Evolutionary conservation across 768 basidiomycete genomes (phyloP), one percentile per base, ranked within the genome.

Genomic region (Mycena polygramma): DNA sequence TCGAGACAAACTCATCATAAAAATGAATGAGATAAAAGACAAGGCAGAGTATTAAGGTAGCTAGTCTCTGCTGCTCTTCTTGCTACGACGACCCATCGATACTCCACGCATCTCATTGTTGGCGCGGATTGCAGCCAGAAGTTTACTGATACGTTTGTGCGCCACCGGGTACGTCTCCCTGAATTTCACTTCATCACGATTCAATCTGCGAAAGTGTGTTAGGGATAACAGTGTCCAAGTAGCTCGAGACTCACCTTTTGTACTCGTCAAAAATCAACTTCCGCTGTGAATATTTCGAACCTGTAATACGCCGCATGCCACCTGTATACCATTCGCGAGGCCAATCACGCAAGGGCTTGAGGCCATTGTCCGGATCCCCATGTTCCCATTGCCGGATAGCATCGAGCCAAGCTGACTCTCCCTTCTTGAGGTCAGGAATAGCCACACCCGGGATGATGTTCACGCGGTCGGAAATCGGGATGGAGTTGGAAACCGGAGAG

Each of bases 391-490:
- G 41, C 41, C 30, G 49, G 9, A 64, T 43, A 36, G 63, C 63
- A 11, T 64, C 53, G 4, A 43, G 53, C 63, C 63, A 64, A 19
- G 51, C 62, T 5, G 3, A 20, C n/a, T 24, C 39, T 3, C 62
- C 62, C 52, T 63, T 63, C 35, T 64, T 64, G 41, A 64, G 54
- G 63, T 64, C 53, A 1, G 63, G 63, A 37, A 64, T 64, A 46
- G 36, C 13, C n/a, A 64, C 63, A 35, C 63, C 63, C 14, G 63
- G 63, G 7, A 64, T 55, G 30, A 64, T 48, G 4, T 4, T 11
- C 2, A 55, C 26, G 7, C 26, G 63, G 5, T 64, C 19, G 10
- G 63, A 54, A 20, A 64, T 5, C 2, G 30, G 59, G 5, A 36
- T 46, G 6, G 60, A 37, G 2, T 62, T 37, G 13, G 10, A 10